Percentiles rank a stretch among this genome's conserved stretches.
phyloP scores from a whole-genome alignment of 2,329 filamentous ascomycete genomes.

The Ceratocystis alfenasii region DNA sequence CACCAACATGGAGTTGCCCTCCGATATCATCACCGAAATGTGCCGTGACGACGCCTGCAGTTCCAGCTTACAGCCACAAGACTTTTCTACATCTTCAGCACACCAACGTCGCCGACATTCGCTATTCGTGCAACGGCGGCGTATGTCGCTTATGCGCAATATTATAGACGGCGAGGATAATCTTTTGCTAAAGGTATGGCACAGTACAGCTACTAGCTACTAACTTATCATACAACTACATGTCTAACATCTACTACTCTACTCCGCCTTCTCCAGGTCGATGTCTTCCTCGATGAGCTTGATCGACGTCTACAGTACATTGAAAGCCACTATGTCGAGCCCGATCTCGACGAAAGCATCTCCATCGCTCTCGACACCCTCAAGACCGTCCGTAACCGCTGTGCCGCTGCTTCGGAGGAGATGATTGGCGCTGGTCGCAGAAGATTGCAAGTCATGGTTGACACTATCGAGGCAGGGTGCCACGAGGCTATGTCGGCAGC shows the following conservation, averaged over 20 bases:
- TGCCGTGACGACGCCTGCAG: conserved; percentile 17
- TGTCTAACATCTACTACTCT: neutral
- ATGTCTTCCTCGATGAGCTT: conserved; percentile 72
- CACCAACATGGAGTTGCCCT: conserved; percentile 16
- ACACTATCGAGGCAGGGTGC: conserved; percentile 79
- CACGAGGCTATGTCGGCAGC: conserved; percentile 74
- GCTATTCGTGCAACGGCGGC: conserved; percentile 29
- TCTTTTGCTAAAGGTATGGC: conserved; percentile 43
- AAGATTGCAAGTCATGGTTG: conserved; percentile 77
- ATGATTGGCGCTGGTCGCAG: conserved; percentile 77
- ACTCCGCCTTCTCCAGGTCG: conserved; percentile 40
- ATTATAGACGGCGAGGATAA: conserved; percentile 53
- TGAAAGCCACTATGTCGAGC: conserved; percentile 66
- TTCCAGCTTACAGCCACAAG: conserved; percentile 17
- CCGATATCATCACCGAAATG: conserved; percentile 12
- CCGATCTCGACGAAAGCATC: conserved; percentile 72
- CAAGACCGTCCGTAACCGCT: conserved; percentile 74
- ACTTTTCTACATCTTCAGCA: conserved; percentile 5
- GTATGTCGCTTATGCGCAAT: conserved; percentile 45
- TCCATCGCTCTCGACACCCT: conserved; percentile 76
- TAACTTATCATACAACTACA: neutral
- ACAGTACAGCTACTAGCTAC: neutral
- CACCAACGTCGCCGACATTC: conserved; percentile 20
- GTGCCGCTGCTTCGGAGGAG: conserved; percentile 80
- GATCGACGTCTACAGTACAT: conserved; percentile 78